phyloP scores from a whole-genome alignment of 2,329 filamentous ascomycete genomes.

The Cladosporium phlei region DNA sequence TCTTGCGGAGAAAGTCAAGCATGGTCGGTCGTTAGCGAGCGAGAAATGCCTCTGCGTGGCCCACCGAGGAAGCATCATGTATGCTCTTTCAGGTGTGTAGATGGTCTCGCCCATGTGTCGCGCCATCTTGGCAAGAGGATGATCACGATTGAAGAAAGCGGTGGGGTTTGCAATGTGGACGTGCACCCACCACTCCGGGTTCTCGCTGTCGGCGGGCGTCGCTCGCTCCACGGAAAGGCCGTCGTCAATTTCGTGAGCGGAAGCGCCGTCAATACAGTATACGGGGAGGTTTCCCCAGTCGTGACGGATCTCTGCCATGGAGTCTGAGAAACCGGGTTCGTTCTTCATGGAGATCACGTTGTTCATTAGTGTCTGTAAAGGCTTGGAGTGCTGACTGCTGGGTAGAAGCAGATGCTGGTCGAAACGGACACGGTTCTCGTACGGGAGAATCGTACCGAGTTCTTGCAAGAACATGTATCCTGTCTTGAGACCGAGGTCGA shows the following conservation, averaged over 20 bases:
- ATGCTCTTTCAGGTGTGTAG: conserved; percentile 54
- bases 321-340: conserved; percentile 43
- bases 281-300: conserved; percentile 57
- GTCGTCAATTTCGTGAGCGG: conserved; percentile 71
- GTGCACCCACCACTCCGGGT: conserved; percentile 66
- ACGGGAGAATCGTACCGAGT: conserved; percentile 64
- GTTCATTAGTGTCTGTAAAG: conserved; percentile 38
- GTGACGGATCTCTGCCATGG: conserved; percentile 53
- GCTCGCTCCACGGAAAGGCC: conserved; percentile 64
- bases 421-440: conserved; percentile 64
- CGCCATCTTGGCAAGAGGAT: conserved; percentile 56
- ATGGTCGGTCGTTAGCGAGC: conserved; percentile 49
- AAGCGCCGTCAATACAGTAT: conserved; percentile 67
- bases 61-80: conserved; percentile 53
- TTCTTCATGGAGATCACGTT: conserved; percentile 26
- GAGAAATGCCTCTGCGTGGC: conserved; percentile 51
- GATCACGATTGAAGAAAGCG: conserved; percentile 59
- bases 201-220: conserved; percentile 28
- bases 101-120: conserved; percentile 53
- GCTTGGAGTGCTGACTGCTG: conserved; percentile 40
- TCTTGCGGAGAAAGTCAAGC: conserved; percentile 57
- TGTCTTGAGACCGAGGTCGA: conserved; percentile 21
- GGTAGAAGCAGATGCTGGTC: conserved; percentile 51
- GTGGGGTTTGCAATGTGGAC: conserved; percentile 75
- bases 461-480: conserved; percentile 70